Percentiles rank a stretch among this genome's conserved stretches.
Evolutionary conservation across 2,329 filamentous ascomycete species (phyloP).

Genomic region (Arthrobotrys pseudoclavata): DNA sequence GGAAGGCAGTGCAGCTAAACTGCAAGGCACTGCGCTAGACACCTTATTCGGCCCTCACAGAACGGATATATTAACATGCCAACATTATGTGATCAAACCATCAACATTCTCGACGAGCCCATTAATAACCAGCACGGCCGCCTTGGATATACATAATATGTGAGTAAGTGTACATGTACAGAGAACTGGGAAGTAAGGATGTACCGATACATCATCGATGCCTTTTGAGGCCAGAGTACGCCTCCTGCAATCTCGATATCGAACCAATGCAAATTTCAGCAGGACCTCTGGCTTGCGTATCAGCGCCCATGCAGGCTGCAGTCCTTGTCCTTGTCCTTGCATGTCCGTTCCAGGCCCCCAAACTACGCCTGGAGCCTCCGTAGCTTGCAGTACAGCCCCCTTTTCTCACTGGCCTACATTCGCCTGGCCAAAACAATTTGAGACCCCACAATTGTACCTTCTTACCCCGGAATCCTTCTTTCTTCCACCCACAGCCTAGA

Average conservation of each 20-base stretch:
- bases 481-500: conserved; percentile 1
- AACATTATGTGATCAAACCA: conserved; percentile 25
- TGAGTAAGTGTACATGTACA: neutral
- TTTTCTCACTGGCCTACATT: conserved; percentile 19
- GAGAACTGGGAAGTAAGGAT: conserved; percentile 4
- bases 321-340: conserved; percentile 28
- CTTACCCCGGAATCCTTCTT: conserved; percentile 28
- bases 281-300: conserved; percentile 33
- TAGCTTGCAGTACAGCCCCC: conserved; percentile 26
- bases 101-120: conserved; percentile 14
- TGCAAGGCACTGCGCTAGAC: conserved; percentile 33
- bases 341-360: conserved; percentile 31
- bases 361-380: conserved; percentile 20
- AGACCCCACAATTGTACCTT: conserved; percentile 32
- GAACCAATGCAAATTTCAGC: conserved; percentile 42
- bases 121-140: conserved; percentile 8
- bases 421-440: neutral
- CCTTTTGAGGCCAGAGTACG: conserved; percentile 33
- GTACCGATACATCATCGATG: conserved; percentile 35
- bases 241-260: conserved; percentile 43
- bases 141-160: neutral
- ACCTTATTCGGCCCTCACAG: conserved; percentile 30
- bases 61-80: conserved; percentile 31
- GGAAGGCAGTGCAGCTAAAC: conserved; percentile 30
- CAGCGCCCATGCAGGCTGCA: conserved; percentile 30